phyloP scores from a whole-genome alignment of 768 basidiomycete genomes.

The Leccinum broughii region DNA sequence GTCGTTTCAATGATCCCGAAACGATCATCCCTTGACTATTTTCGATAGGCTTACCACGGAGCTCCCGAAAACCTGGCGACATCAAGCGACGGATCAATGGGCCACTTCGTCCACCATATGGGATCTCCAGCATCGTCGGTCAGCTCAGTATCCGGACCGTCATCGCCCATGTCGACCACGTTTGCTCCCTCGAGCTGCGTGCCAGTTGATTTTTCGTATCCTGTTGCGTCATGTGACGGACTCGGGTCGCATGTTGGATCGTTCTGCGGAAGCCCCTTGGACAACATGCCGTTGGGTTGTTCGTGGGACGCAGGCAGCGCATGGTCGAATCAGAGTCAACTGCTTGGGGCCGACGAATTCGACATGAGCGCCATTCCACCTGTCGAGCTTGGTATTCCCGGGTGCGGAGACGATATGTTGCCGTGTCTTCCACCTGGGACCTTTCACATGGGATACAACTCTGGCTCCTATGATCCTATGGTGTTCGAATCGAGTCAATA shows the following conservation, averaged over 20 bases:
- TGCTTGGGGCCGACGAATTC: constrained; percentile 62
- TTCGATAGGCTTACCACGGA: constrained; percentile 47
- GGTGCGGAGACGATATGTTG: constrained; percentile 37
- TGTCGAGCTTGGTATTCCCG: constrained; percentile 57
- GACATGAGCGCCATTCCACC: constrained; percentile 66
- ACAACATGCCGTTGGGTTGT: constrained; percentile 32
- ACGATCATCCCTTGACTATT: constrained; percentile 3
- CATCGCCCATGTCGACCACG: constrained; percentile 49
- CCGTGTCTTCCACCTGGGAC: constrained; percentile 9
- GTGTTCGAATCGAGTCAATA: constrained; percentile 35
- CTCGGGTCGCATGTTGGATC: constrained; percentile 7
- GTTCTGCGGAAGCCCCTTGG: constrained; percentile 24
- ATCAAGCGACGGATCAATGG: constrained; percentile 35
- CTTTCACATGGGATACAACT: constrained; percentile 24
- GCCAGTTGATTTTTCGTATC: constrained; percentile 25
- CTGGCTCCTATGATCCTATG: constrained; percentile 28
- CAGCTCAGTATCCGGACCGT: constrained; percentile 49
- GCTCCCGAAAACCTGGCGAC: constrained; percentile 47
- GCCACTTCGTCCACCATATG: constrained; percentile 46
- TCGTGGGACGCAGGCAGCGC: constrained; percentile 32
- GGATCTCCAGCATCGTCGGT: constrained; percentile 52
- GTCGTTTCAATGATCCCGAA: constrained; percentile 20
- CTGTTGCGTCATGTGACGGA: constrained; percentile 18
- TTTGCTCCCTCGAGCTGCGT: constrained; percentile 44
- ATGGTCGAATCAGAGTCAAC: constrained; percentile 37